phyloP scores from a whole-genome alignment of 371 early-diverging fungal genomes.

The Mortierella sp. region DNA sequence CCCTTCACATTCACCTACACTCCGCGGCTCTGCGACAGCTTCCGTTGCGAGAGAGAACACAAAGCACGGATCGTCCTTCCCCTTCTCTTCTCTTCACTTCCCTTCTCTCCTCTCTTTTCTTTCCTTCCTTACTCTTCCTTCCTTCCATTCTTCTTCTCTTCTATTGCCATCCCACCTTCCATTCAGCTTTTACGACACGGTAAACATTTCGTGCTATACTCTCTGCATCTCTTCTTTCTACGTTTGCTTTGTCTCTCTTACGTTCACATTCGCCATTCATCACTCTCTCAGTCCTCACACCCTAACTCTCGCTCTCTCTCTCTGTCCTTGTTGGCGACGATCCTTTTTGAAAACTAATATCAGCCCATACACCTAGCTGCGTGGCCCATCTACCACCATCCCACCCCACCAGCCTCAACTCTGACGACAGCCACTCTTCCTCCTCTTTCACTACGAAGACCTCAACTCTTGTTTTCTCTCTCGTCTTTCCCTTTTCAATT shows the following conservation, averaged over 20 bases:
- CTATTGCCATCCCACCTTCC: neutral
- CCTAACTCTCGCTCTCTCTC: neutral
- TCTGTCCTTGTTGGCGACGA: neutral
- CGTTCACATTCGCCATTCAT: no score
- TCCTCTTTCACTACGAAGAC: neutral
- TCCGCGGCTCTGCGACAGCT: neutral
- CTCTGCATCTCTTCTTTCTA: no score
- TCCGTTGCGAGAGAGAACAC: conserved; percentile 1
- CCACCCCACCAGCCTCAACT: neutral
- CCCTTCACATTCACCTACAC: neutral
- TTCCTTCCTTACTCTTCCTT: neutral
- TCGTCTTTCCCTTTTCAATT: neutral
- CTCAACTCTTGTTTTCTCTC: neutral
- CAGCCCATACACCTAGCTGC: conserved; percentile 9
- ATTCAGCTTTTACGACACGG: neutral
- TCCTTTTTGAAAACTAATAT: neutral
- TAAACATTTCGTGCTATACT: no score
- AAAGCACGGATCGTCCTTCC: neutral
- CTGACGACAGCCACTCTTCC: neutral
- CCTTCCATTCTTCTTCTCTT: neutral
- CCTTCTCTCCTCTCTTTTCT: neutral
- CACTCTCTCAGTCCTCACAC: neutral
- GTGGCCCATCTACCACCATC: neutral
- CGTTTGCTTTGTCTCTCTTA: no score
- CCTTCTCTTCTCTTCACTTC: neutral